Percentiles rank a stretch among this genome's conserved stretches.
These are phyloP conservation scores for Aspergillus pseudoterreus DNA, from an alignment of 2,329 filamentous ascomycete genomes.

Conservation along the genomic window DNA sequence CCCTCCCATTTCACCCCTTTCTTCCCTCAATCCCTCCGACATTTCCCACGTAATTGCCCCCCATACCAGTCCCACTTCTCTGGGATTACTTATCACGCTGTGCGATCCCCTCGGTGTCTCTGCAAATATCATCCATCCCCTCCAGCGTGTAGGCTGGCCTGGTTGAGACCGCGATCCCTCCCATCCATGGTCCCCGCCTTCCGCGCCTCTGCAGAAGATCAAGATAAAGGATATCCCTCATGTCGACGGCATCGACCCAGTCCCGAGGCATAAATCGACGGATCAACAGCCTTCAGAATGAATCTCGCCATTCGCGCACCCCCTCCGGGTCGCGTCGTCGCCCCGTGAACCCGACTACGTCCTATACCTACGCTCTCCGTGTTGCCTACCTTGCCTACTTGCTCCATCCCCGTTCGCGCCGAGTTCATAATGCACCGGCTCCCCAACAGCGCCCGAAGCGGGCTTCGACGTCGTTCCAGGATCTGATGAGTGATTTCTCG, in stretches of 20 bases:
- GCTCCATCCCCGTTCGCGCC: constrained; percentile 82
- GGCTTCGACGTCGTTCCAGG: constrained; percentile 68
- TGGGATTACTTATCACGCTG: neutral
- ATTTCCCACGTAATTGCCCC: constrained; percentile 5
- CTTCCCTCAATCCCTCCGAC: constrained; percentile 11
- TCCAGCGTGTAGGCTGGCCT: constrained; percentile 13
- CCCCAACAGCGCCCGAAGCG: constrained; percentile 64
- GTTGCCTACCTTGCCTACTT: constrained; percentile 90
- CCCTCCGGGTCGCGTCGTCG: constrained; percentile 41
- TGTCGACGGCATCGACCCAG: constrained; percentile 47
- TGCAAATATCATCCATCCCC: neutral
- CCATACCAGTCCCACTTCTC: constrained; percentile 1
- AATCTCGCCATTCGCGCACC: constrained; percentile 39
- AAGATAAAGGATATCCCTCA: constrained; percentile 27
- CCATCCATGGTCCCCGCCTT: constrained; percentile 33
- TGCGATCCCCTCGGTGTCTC: neutral
- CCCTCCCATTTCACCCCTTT: constrained; percentile 13
- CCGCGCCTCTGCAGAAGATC: constrained; percentile 20
- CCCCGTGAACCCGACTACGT: constrained; percentile 63
- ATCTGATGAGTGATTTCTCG: constrained; percentile 84
- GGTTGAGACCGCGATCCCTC: constrained; percentile 16
- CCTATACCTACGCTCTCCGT: constrained; percentile 85
- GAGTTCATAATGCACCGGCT: constrained; percentile 75
- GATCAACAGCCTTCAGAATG: constrained; percentile 46
- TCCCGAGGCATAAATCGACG: constrained; percentile 45